These are phyloP conservation scores for Tieghemostelium lacteum DNA, from an alignment of 78 protist genomes.

Conservation along the genomic window DNA sequence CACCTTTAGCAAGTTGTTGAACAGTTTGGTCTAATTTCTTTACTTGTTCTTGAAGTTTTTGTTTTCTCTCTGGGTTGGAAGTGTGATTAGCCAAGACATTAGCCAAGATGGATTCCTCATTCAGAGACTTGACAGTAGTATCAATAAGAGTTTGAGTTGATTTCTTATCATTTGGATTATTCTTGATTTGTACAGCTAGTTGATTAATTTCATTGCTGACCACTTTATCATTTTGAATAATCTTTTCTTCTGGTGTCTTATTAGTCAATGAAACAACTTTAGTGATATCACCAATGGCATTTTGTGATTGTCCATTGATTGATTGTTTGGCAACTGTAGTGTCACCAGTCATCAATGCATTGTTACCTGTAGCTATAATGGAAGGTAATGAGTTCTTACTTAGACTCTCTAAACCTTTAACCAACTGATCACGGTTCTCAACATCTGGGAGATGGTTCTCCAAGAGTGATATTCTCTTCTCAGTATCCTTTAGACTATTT, in stretches of 20 bases:
- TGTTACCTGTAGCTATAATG: constrained; percentile 1
- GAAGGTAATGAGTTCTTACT: constrained; percentile 29
- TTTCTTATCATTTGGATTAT: not conserved
- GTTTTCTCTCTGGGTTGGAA: constrained; percentile 21
- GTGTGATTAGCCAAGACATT: constrained; percentile 64
- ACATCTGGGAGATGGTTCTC: not conserved
- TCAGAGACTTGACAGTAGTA: constrained; percentile 6
- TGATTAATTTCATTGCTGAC: constrained; percentile 39
- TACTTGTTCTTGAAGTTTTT: constrained; percentile 20
- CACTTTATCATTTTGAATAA: constrained; percentile 33
- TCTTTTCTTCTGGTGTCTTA: constrained; percentile 48
- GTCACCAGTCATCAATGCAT: constrained; percentile 4
- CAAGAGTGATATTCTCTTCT: constrained; percentile 35
- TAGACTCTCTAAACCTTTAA: constrained; percentile 15
- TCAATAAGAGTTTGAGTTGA: constrained; percentile 5
- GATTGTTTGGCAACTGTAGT: constrained; percentile 32
- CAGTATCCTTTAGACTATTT: constrained; percentile 27
- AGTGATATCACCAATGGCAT: constrained; percentile 32
- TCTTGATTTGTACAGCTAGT: not conserved
- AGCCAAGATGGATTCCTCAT: constrained; percentile 56
- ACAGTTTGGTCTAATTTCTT: constrained; percentile 19
- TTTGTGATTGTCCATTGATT: constrained; percentile 1
- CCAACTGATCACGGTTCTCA: not conserved
- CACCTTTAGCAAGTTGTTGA: not conserved
- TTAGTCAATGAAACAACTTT: constrained; percentile 23